Percentiles rank a stretch among this genome's conserved stretches.
Evolutionary conservation across 805 yeast species (phyloP).

Genomic region (Cyberlindnera mrakii): DNA sequence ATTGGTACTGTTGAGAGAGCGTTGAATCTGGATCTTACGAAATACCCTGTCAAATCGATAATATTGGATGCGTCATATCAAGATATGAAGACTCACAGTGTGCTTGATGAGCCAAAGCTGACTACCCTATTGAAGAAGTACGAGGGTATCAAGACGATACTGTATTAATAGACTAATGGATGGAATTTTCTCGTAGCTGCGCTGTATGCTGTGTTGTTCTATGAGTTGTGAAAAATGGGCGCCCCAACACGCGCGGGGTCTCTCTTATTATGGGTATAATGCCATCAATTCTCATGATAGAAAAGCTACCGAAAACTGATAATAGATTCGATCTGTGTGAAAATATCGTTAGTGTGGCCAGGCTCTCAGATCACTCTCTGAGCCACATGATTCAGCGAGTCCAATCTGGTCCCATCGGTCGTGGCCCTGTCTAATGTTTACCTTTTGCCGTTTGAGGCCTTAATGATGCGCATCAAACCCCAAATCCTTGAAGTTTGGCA

Average conservation of each 20-base stretch:
- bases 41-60: slow-evolving; percentile 19
- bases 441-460: slow-evolving; percentile 11
- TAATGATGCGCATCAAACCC: slow-evolving; percentile 4
- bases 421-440: slow-evolving; percentile 6
- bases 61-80: slow-evolving; percentile 24
- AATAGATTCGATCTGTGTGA: no score
- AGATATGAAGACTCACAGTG: slow-evolving; percentile 22
- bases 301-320: no score
- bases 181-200: no score
- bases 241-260: no score
- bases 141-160: slow-evolving; percentile 21
- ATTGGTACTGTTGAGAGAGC: slow-evolving; percentile 24
- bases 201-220: no score
- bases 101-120: slow-evolving; percentile 21
- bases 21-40: slow-evolving; percentile 12
- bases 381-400: no score
- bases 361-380: no score
- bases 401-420: background rate
- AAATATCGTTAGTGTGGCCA: no score
- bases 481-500: no score
- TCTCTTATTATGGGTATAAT: no score
- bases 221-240: no score
- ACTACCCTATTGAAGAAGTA: slow-evolving; percentile 19
- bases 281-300: no score
- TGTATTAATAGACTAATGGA: slow-evolving; percentile 15